Base-by-base conservation (phyloP, 2,329 filamentous ascomycete species). In the Scedosporium dehoogii region DNA sequence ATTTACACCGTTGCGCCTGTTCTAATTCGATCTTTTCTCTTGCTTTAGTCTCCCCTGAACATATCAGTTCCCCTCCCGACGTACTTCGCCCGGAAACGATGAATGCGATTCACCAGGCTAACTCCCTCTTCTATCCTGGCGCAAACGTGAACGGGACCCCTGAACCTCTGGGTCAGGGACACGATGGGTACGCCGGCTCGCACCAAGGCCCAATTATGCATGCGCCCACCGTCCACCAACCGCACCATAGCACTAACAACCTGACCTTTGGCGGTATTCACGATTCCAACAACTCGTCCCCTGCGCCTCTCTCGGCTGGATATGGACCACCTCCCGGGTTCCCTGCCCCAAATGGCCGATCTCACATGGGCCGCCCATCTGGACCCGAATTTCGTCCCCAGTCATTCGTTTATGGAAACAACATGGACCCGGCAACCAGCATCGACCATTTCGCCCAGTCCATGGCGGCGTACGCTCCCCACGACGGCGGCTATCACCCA, bases 231-330 rank as follows among this genome's bases (percentile, higher is more conserved):
- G 10, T 38, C 21, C 59, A 62, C 18, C 60, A 62, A 7, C 60
- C 60, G 2, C 83, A 81, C 61, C 78, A 77, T 14, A 85, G 81
- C 69, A 79, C 79, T 63, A 77, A 81, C 44, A 85, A 79, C 69
- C 73, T 85, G 60, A 77, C 85, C 65, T 85, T 86, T 67, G 81
- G 81, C 41, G 76, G 75, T 6, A 81, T 82, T 64, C 73, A 78
- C 38, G 79, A 78, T 18, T 86, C 85, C 12, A 80, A 81, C 67
- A 80, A 77, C 61, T 81, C 84, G 0, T 87, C 85, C 4, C 85
- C 85, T 1, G 81, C 75, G 21, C 81, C 81, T 60, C 75, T 72
- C 56, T 78, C 78, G 14, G 76, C 75, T 41, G 77, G 74, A 62
- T 78, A 79, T 61, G 77, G 77, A 56, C 78, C 78, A 60, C 80